Evolutionary conservation across 495 filamentous ascomycete genomes (phyloP), one percentile per base, ranked within the genome.

Genomic region (Aspergillus funiculosus): DNA sequence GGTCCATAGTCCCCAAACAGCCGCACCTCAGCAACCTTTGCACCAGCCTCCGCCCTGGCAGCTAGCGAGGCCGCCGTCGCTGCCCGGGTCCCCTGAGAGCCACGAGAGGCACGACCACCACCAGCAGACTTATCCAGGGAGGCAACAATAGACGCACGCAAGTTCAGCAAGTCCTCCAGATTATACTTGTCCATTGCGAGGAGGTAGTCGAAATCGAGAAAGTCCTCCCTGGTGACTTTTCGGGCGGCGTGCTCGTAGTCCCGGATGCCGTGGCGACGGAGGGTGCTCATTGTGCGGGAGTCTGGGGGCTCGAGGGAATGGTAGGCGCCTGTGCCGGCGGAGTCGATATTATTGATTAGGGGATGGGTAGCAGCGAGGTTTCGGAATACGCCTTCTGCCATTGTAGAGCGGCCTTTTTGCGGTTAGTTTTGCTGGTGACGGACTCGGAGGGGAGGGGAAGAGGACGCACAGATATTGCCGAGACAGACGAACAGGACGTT

Each of bases 401-500:
- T 97, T 2, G 92, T 85, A 2, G 89, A 95, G 20, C 79, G 76
- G 50, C 76, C 69, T 77, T 36, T 27, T 43, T 34, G 38, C 24
- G 32, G 40, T 30, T 44, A 31, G 47, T 35, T 50, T 51, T 25
- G 46, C 17, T 48, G 29, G 34, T 11, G 18, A 11, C 5, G 25
- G 34, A 3, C 1, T n/a, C 1, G 6, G 22, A 24, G 22, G 52
- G 24, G 28, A 18, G 13, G 15, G 22, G 44, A 37, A 19, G 29
- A 45, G 29, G 57, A 66, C 37, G 74, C 74, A 74, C 92, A 98
- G 59, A 96, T 96, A 66, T 98, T 98, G 54, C 92, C 92, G 10
- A 98, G 74, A 63, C 92, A 98, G 53, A 95, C 90, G 64, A 98
- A 98, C 32, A 98, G 78, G 21, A 98, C 83, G 6, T 81, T 92